A percentile compares a stretch with the other conserved stretches of the same genome.
Conservation (phyloP, 257 asterid genomes). For the Oldenlandia corymbosa region DNA sequence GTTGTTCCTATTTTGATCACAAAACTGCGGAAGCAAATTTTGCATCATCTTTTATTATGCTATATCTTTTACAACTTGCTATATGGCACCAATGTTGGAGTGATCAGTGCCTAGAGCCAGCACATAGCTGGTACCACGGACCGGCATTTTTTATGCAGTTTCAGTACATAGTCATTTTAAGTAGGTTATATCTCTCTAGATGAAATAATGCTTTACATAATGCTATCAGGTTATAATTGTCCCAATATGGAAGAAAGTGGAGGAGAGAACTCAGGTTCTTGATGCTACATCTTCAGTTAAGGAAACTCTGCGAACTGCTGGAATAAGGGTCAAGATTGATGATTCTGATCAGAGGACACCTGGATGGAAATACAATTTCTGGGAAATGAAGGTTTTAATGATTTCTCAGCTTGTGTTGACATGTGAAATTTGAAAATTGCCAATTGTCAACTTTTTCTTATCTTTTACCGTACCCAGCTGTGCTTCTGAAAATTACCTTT, state of each 20-base stretch:
- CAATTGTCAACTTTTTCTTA: neutral
- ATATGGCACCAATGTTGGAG: neutral
- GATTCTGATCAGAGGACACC: slow-evolving; percentile 98
- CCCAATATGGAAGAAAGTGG: slow-evolving; percentile 89
- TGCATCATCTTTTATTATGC: neutral
- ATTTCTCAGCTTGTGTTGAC: neutral
- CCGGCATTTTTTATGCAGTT: neutral
- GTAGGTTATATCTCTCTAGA: neutral
- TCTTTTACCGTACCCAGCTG: neutral
- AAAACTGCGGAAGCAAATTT: neutral
- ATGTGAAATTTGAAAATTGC: neutral
- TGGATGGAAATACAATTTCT: slow-evolving; percentile 94
- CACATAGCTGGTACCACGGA: neutral
- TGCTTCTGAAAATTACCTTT: slow-evolving; percentile 13
- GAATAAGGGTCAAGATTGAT: slow-evolving; percentile 74
- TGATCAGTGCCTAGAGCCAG: neutral
- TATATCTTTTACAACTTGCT: neutral
- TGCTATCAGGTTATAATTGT: slow-evolving; percentile 70
- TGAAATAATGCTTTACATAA: slow-evolving; percentile 8
- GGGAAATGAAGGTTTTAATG: slow-evolving; percentile 91
- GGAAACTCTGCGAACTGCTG: slow-evolving; percentile 62
- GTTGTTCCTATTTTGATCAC: neutral
- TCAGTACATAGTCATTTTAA: neutral
- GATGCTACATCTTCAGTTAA: slow-evolving; percentile 67
- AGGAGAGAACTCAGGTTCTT: slow-evolving; percentile 65